phyloP scores from a whole-genome alignment of 148 eudicot genomes.

The Limonium bicolor region DNA sequence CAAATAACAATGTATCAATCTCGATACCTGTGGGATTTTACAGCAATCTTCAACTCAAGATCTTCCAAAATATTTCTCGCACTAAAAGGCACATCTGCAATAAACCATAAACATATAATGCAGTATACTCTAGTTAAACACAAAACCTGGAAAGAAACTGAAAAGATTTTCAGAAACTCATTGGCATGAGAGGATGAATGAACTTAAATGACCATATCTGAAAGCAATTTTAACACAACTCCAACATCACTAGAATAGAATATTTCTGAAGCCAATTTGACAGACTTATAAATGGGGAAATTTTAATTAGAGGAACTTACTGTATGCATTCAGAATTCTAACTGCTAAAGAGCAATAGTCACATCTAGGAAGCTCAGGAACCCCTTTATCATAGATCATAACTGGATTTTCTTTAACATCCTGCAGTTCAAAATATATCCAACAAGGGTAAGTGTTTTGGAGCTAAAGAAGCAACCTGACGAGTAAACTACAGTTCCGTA shows the following conservation, averaged over 20 bases:
- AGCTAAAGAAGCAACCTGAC: not conserved
- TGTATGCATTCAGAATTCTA: slow-evolving; percentile 52
- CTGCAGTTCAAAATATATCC: too few relatives aligned
- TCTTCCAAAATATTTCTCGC: slow-evolving; percentile 85
- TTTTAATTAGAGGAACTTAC: too few relatives aligned
- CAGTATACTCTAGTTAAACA: too few relatives aligned
- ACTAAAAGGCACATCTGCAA: slow-evolving; percentile 68
- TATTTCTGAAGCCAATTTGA: too few relatives aligned
- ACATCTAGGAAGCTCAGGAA: slow-evolving; percentile 73
- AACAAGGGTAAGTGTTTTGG: not conserved
- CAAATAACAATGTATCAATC: not conserved
- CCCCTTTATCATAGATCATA: slow-evolving; percentile 86
- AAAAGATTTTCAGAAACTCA: too few relatives aligned
- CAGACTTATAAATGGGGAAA: too few relatives aligned
- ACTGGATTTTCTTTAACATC: slow-evolving; percentile 81
- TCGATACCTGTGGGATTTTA: slow-evolving; percentile 63
- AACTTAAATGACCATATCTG: too few relatives aligned
- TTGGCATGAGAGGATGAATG: too few relatives aligned
- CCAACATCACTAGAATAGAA: too few relatives aligned
- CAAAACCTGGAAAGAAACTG: too few relatives aligned
- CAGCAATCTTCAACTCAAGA: slow-evolving; percentile 69
- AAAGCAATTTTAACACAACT: too few relatives aligned
- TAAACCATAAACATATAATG: too few relatives aligned
- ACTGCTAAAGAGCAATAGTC: slow-evolving; percentile 89
- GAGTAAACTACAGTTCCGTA: not conserved